Evolutionary conservation across 768 basidiomycete species (phyloP).

Genomic region (Rhodotorula babjevae): DNA sequence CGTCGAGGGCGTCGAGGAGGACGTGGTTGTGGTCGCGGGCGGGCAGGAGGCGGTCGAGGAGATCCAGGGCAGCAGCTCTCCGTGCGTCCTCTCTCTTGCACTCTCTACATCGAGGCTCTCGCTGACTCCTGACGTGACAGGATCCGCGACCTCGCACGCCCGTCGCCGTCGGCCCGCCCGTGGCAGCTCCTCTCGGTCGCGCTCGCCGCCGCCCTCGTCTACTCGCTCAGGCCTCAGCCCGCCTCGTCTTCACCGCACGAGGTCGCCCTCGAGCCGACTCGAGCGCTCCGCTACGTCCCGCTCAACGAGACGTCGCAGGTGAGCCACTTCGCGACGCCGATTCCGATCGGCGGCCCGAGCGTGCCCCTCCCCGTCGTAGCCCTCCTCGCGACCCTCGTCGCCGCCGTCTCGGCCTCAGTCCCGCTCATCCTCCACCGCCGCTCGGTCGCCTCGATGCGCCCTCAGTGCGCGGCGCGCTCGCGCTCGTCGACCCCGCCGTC

Average conservation of each 20-base stretch:
- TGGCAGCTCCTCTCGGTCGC: constrained; percentile 27
- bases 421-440: background rate
- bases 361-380: constrained; percentile 1
- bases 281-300: constrained; percentile 1
- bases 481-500: background rate
- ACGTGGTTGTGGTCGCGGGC: background rate
- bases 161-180: background rate
- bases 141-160: background rate
- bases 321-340: constrained; percentile 19
- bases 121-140: background rate
- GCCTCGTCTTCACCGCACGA: background rate
- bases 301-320: constrained; percentile 2
- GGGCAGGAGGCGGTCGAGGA: background rate
- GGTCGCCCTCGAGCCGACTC: background rate
- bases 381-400: background rate
- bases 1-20: background rate
- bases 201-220: constrained; percentile 10
- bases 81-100: background rate
- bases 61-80: too few species aligned
- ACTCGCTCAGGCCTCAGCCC: background rate
- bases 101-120: accelerated
- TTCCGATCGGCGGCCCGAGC: constrained; percentile 8
- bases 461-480: too few species aligned
- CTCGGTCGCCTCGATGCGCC: background rate
- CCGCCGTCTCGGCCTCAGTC: background rate